Conservation (phyloP, 2,329 filamentous ascomycete genomes). For the Talaromyces sp. region DNA sequence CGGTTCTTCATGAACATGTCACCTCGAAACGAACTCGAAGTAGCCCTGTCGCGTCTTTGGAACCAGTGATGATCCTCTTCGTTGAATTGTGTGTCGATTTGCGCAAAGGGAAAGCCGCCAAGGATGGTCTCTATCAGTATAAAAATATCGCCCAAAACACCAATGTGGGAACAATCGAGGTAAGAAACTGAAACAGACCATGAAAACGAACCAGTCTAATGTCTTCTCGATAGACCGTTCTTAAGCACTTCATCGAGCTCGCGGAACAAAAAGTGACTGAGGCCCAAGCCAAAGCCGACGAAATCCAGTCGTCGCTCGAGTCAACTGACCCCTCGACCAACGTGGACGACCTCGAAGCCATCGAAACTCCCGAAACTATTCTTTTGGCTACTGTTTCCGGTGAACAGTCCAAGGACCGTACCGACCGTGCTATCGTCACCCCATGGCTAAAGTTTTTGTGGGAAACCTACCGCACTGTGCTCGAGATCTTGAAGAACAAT, state of each 20-base stretch:
- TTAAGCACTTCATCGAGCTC: conserved; percentile 97
- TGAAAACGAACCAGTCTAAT: not conserved
- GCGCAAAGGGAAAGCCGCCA: conserved; percentile 96
- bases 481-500: conserved; percentile 99
- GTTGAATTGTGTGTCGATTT: conserved; percentile 96
- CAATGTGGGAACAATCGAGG: conserved; percentile 96
- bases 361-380: conserved; percentile 96
- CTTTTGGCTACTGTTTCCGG: conserved; percentile 96
- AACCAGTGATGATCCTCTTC: conserved; percentile 97
- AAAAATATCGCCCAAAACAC: conserved; percentile 99
- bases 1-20: conserved; percentile 97
- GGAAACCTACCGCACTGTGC: conserved; percentile 97
- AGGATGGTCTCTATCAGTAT: conserved; percentile 98
- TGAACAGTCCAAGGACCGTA: conserved; percentile 95
- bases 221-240: conserved; percentile 62
- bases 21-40: conserved; percentile 97
- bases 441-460: conserved; percentile 99
- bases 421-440: conserved; percentile 95
- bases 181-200: conserved; percentile 38
- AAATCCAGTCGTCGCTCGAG: conserved; percentile 85
- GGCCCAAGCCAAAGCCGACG: conserved; percentile 92
- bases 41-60: conserved; percentile 90
- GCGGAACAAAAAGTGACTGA: conserved; percentile 94
- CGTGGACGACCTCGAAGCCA: conserved; percentile 93
- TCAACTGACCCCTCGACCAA: conserved; percentile 68